Percentiles rank a stretch among this genome's conserved stretches.
Conservation (phyloP, 192 early-diverging fungal species). For the Pilaira anomala region DNA sequence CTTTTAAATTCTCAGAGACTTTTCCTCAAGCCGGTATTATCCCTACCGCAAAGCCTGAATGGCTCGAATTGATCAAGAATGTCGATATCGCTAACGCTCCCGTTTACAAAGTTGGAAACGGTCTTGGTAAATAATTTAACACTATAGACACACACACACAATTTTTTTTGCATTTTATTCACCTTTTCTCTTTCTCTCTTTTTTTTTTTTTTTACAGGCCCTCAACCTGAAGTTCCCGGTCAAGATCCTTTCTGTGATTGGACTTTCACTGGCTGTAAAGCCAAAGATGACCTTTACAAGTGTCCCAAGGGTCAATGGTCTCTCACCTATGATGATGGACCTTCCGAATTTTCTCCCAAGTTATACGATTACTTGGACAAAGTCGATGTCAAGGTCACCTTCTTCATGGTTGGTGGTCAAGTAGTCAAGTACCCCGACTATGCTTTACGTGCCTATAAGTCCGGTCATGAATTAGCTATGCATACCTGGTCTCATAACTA, state of each 20-base stretch:
- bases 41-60: conserved; percentile 35
- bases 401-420: conserved; percentile 51
- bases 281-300: conserved; percentile 43
- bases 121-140: conserved; percentile 8
- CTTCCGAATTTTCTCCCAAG: conserved; percentile 38
- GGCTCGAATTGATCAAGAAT: conserved; percentile 31
- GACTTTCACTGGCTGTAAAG: conserved; percentile 46
- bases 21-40: conserved; percentile 27
- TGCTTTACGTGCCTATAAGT: conserved; percentile 28
- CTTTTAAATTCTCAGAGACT: conserved; percentile 24
- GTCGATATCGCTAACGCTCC: conserved; percentile 29
- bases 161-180: background rate
- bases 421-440: conserved; percentile 47
- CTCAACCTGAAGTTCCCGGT: conserved; percentile 20
- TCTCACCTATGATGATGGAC: conserved; percentile 51
- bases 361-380: conserved; percentile 43
- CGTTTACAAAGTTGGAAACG: conserved; percentile 16
- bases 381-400: conserved; percentile 37
- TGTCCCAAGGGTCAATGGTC: conserved; percentile 51
- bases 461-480: conserved; percentile 44
- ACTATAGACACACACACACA: background rate
- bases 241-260: conserved; percentile 44
- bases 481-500: conserved; percentile 64
- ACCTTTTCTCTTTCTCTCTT: too few species aligned
- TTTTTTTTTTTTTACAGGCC: background rate